These are phyloP conservation scores for Metschnikowia orientalis DNA, from an alignment of 805 yeast species.

Conservation along the genomic window DNA sequence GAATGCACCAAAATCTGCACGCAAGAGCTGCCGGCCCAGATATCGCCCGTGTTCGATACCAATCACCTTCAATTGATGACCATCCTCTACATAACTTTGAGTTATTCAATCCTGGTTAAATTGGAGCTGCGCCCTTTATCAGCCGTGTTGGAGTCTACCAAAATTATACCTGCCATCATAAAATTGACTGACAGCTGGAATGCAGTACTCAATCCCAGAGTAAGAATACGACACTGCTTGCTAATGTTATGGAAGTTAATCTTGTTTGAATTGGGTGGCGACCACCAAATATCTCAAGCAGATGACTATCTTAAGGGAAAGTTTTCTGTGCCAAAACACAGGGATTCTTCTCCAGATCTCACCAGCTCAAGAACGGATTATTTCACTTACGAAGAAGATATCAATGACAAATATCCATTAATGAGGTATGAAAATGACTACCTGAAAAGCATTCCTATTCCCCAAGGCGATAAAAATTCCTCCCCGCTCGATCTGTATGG, in stretches of 20 bases:
- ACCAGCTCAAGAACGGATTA: slow-evolving; percentile 82
- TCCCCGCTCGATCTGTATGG: neutral
- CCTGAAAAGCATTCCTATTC: neutral
- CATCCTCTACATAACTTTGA: slow-evolving; percentile 31
- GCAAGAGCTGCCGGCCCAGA: neutral
- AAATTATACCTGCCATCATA: slow-evolving; percentile 43
- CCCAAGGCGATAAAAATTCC: slow-evolving; percentile 2
- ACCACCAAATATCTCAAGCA: slow-evolving; percentile 33
- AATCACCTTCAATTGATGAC: slow-evolving; percentile 30
- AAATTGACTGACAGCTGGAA: slow-evolving; percentile 63
- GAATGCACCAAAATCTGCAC: slow-evolving; percentile 4
- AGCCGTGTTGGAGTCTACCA: slow-evolving; percentile 23
- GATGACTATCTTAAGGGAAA: slow-evolving; percentile 51
- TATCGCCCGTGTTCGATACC: slow-evolving; percentile 4
- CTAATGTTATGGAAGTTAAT: slow-evolving; percentile 50
- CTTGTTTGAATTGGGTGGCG: slow-evolving; percentile 60
- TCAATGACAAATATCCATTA: slow-evolving; percentile 71
- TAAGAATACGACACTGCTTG: slow-evolving; percentile 56
- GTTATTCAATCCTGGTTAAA: slow-evolving; percentile 17
- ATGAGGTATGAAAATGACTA: slow-evolving; percentile 18
- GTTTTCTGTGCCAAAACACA: slow-evolving; percentile 38
- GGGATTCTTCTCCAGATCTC: slow-evolving; percentile 24
- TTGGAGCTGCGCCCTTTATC: neutral
- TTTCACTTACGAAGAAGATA: slow-evolving; percentile 70
- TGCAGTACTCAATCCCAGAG: slow-evolving; percentile 39